Conservation (phyloP, 495 filamentous ascomycete species). For the Friedmanniomyces simplex region DNA sequence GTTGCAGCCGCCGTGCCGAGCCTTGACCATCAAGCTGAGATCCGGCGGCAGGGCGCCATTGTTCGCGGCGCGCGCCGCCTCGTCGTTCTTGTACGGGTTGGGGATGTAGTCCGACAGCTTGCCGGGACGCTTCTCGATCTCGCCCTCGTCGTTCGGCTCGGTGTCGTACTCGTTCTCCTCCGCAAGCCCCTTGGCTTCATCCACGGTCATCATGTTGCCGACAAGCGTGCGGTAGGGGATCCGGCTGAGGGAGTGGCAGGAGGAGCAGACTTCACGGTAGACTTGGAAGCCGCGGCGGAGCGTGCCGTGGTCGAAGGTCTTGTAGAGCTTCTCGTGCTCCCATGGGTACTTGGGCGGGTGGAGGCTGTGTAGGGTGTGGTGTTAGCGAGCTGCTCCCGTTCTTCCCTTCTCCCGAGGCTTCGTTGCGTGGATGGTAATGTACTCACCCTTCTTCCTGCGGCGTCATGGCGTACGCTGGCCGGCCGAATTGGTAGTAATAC, state of each 20-base stretch:
- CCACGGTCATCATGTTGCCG: constrained; percentile 83
- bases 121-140: constrained; percentile 95
- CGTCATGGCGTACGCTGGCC: constrained; percentile 77
- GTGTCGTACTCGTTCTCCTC: constrained; percentile 98
- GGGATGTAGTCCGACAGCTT: constrained; percentile 98
- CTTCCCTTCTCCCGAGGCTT: neutral
- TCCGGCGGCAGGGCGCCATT: constrained; percentile 95
- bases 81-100: constrained; percentile 92
- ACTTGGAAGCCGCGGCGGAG: constrained; percentile 99
- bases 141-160: constrained; percentile 95
- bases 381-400: neutral
- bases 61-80: constrained; percentile 96
- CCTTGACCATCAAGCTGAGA: constrained; percentile 96
- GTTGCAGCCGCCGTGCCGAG: constrained; percentile 91
- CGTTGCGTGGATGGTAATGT: neutral
- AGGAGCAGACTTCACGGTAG: constrained; percentile 96
- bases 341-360: constrained; percentile 90
- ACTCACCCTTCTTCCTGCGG: constrained; percentile 96
- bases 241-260: constrained; percentile 91
- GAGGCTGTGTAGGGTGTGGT: constrained; percentile 46
- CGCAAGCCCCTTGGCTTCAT: constrained; percentile 93
- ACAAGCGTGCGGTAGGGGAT: constrained; percentile 90
- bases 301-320: constrained; percentile 91
- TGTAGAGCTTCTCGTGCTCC: constrained; percentile 80
- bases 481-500: constrained; percentile 94